Conservation (phyloP, 148 eudicot species). For the Fagopyrum homotropicum region DNA sequence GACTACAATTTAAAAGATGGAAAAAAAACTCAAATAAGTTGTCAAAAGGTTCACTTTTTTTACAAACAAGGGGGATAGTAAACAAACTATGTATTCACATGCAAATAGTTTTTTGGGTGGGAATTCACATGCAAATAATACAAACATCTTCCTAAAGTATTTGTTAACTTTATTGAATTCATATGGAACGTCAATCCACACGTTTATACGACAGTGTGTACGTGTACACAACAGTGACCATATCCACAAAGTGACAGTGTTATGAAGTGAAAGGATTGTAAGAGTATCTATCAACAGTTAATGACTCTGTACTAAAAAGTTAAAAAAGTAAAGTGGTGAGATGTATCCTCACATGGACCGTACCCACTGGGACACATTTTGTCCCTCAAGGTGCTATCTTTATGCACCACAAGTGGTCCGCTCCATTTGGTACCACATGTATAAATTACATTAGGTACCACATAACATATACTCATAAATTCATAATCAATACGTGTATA, state of each 20-base stretch:
- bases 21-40: too few species aligned
- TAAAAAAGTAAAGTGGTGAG: neutral
- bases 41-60: too few species aligned
- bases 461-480: neutral
- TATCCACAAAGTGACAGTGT: neutral
- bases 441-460: neutral
- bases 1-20: too few species aligned
- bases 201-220: too few species aligned
- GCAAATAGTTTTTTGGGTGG: too few species aligned
- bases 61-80: too few species aligned
- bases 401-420: neutral
- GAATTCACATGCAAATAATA: too few species aligned
- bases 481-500: neutral
- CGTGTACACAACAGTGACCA: neutral
- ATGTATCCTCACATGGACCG: neutral
- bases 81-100: too few species aligned
- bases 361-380: neutral
- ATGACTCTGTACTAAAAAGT: neutral
- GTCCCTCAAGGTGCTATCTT: neutral
- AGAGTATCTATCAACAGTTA: neutral
- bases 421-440: constrained; percentile 2
- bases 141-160: too few species aligned
- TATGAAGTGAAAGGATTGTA: neutral
- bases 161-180: too few species aligned
- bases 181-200: too few species aligned